Evolutionary conservation across 768 basidiomycete species (phyloP), one percentile per base, ranked within the genome.

Genomic region (Lyophyllum atratum): DNA sequence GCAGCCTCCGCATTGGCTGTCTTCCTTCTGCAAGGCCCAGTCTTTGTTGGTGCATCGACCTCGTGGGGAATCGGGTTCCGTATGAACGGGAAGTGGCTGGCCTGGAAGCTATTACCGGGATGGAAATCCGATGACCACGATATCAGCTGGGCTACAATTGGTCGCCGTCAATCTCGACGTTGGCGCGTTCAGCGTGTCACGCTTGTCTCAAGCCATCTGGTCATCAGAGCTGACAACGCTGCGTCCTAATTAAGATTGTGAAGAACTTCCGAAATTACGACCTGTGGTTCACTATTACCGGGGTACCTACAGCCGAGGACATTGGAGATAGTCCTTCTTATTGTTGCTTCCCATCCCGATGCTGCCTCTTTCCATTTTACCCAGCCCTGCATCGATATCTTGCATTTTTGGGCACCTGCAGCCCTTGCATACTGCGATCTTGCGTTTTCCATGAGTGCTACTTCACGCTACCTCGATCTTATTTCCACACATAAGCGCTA

Each of bases 101-200:
- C 74, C 0, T 79, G 73, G 75, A 45, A 63, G 11, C 66, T 79
- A 9, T 29, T 24, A 29, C 28, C 25, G 0, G 64, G 64, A 0
- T 74, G 74, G 73, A 59, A 60, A 12, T 24, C 50, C 1, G 60
- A 71, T 10, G 66, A 63, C 1, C 59, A 68, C 0, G 62, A 72
- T 17, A 75, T 77, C 7, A 74, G 74, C 0, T 80, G 78, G 78
- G 78, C 72, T n/a, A 0, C 76, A 80, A 55, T 74, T 77, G 65
- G 66, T 76, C 2, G 78, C 74, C 0, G 64, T 76, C 3, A 76
- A 78, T 54, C 55, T 79, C 0, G 76, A 72, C 1, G 21, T 75
- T 1, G 59, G 64, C 2, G 61, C 71, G 0, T 50, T 74, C 2
- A 54, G 74, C 6, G 54, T 66, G 0, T 42, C 56, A 0, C 64